Base-by-base conservation (phyloP, 257 asterid genomes). In the Penstemon eatonii region DNA sequence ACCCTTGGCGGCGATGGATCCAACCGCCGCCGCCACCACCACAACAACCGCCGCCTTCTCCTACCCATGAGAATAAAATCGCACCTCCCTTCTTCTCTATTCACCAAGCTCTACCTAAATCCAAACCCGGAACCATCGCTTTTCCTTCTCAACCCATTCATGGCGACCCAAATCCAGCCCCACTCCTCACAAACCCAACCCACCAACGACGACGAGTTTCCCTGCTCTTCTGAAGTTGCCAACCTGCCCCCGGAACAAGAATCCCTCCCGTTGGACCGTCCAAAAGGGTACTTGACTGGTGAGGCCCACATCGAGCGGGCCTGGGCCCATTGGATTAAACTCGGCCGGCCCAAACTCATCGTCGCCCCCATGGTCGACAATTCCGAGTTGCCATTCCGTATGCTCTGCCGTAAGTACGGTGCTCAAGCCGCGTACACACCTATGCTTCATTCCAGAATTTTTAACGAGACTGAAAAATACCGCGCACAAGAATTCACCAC, bases 351-450 rank as follows among this genome's bases (percentile, higher is more conserved):
- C 15, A 91, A 86, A 72, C 75, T 75, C 70, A 66, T 86, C 46
- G 97, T 91, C 46, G 99, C 97, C 7, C 99, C 96, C 47, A 89
- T 89, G 97, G 99, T 94, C 57, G 99, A 91, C 77, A 91, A 94
- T 82, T 94, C 99, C 49, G 99, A 94, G 89, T 86, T 94, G 1
- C 99, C 96, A 5, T 94, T 89, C 77, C 96, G 99, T 25, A 38
- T 89, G 83, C 96, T 91, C 61, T 94, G 99, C 79, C 84, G 99
- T 4, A 91, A 87, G 75, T 91, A 87, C 76, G 99, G 98, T 37
- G 97, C 99, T 18, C 77, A 86, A 47, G 99, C 96, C 15, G 99
- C 99, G 67, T 94, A 94, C 62, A 94, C 99, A 7, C 97, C 99
- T 5, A 91, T 94, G 97, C 90, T 94, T 39, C 97, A 94, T 65